phyloP scores from a whole-genome alignment of 805 yeast species.

The Nakazawaea peltata region DNA sequence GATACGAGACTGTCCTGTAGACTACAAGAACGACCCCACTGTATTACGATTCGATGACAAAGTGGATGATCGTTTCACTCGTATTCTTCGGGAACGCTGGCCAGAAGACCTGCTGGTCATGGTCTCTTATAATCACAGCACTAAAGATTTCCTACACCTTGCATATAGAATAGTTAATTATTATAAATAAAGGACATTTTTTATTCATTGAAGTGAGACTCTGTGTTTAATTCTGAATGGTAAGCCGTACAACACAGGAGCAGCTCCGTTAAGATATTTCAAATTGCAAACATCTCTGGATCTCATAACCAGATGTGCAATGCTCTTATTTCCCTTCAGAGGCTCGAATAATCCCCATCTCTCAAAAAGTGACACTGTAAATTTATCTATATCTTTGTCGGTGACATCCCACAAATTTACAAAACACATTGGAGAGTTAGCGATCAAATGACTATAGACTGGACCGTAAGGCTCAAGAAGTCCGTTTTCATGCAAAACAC shows the following conservation, averaged over 20 bases:
- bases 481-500: constrained; percentile 50
- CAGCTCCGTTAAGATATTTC: constrained; percentile 79
- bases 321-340: constrained; percentile 16
- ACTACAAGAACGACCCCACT: too few species aligned
- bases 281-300: constrained; percentile 67
- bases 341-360: constrained; percentile 53
- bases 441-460: constrained; percentile 63
- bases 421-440: constrained; percentile 76
- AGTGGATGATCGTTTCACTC: too few species aligned
- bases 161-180: constrained; percentile 4
- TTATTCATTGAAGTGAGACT: too few species aligned
- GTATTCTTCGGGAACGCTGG: too few species aligned
- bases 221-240: constrained; percentile 55
- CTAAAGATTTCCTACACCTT: constrained; percentile 4
- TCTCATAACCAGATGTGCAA: constrained; percentile 48
- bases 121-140: not conserved
- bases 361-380: constrained; percentile 52
- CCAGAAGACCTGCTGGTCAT: too few species aligned
- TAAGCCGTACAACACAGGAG: constrained; percentile 86
- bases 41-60: too few species aligned
- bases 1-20: too few species aligned
- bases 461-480: constrained; percentile 70
- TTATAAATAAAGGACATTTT: not conserved
- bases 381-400: constrained; percentile 86
- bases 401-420: constrained; percentile 97